Base-by-base conservation (phyloP, 2,329 filamentous ascomycete species). In the Aureobasidium namibiae region DNA sequence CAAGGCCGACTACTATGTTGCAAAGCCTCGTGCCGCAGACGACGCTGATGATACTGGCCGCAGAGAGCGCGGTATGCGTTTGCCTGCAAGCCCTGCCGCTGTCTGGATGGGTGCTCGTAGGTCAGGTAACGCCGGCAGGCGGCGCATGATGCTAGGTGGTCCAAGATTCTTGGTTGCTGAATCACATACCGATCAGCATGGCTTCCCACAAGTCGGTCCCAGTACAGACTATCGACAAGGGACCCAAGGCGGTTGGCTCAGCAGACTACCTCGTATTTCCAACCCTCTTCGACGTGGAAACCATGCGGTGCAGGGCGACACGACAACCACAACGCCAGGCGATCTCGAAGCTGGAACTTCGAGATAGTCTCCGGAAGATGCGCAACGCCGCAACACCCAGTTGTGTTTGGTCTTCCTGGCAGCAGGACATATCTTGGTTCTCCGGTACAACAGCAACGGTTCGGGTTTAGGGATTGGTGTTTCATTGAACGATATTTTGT, bases 1-100 rank as follows among this genome's bases (percentile, higher is more conserved):
- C 80, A 99, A 99, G 76, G 90, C 92, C 41, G 94, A 99, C 70
- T 99, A 97, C 73, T 97, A 95, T 72, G 87, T 90, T 2, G 92
- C 94, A 0, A 97, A 97, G 75, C 90, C 91, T 53, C 88, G 90
- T 16, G 79, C 88, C 3, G 83, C 85, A 62, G 78, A 75, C 9
- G 77, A 79, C 54, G 64, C 62, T 24, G 61, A 61, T 21, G 61
- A 59, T 4, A 38, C 59, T 13, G 60, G 53, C 7, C 61, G 59
- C 24, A 46, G 61, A 9, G 60, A 59, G 53, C 56, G 61, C n/a
- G 61, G 62, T 16, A 59, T 60, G 38, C 49, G 52, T 16, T 46
- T 66, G 38, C 67, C 67, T 6, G 62, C 64, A 26, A 62, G 64
- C 13, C 70, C 70, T 16, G 60, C 63, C 11, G 58, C 65, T 4